Base-by-base conservation (phyloP, 2,329 filamentous ascomycete genomes). In the Fusarium redolens region DNA sequence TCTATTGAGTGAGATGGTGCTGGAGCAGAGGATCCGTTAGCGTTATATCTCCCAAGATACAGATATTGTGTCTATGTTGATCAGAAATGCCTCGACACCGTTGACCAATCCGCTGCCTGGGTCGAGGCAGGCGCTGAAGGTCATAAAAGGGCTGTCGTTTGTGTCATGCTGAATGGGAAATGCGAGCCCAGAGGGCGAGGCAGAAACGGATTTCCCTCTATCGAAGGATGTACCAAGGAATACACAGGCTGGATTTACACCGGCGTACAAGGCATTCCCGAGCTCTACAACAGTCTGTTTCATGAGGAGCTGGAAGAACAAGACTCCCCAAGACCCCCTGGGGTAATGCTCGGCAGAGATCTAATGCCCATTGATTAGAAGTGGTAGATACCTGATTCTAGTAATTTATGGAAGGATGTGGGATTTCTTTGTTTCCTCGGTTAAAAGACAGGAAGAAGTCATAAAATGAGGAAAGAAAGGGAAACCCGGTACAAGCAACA, bases 211-310 rank as follows among this genome's bases (percentile, higher is more conserved):
- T 61, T 14, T 41, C 28, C 14, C 3, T 35, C 33, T 3, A 47
- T 55, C 6, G 66, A 69, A 22, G 30, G 25, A 2, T 65, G 47
- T 2, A 38, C 12, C 10, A 69, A 18, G 20, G n/a, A 60, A 13
- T 44, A 69, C 12, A 69, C 60, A 14, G 60, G 65, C 18, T 69
- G 60, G 47, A 52, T 69, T 18, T 69, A 60, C 45, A 69, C 22
- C 5, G 6, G 17, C 1, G 11, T 69, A 20, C 0, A 33, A 15
- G 10, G 13, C 4, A 18, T 64, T 37, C 2, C 65, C 4, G 1
- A 0, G 2, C 22, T 69, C 40, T 64, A 68, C 12, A 4, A 69
- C 33, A 41, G 10, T 5, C 33, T 68, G 2, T 57, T 51, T n/a
- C 12, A 31, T 9, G 15, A 47, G 18, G 50, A 43, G 1, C 31